These are phyloP conservation scores for Oryza rufipogon DNA, from an alignment of 176 grass and related monocot species.

Conservation along the genomic window DNA sequence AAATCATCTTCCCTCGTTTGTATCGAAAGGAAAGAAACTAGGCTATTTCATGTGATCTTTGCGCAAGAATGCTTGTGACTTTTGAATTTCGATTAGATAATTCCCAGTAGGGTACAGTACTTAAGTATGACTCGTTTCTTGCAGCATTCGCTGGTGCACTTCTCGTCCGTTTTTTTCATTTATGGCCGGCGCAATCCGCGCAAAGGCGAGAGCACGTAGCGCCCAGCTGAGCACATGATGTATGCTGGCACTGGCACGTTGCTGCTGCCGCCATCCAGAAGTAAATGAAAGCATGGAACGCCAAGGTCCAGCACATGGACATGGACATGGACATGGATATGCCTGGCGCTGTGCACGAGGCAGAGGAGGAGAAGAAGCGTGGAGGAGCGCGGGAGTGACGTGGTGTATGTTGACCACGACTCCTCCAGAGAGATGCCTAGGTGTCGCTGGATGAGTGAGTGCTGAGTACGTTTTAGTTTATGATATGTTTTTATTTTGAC, in stretches of 20 bases:
- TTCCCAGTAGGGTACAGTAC: not conserved
- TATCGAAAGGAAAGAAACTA: not conserved
- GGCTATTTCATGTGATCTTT: not conserved
- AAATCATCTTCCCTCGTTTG: not conserved
- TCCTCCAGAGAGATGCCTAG: not conserved
- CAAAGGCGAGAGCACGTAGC: too few species aligned
- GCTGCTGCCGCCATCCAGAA: not conserved
- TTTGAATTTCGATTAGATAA: not conserved
- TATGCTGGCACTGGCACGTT: too few species aligned
- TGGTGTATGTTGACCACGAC: not conserved
- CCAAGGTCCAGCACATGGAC: not conserved
- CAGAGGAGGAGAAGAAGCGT: not conserved
- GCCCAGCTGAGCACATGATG: not conserved
- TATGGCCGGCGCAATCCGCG: not conserved
- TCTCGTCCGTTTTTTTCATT: not conserved
- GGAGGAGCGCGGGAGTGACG: not conserved
- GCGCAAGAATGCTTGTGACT: not conserved
- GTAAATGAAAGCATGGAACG: not conserved
- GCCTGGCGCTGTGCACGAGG: not conserved
- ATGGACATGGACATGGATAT: not conserved
- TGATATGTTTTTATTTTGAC: too few species aligned
- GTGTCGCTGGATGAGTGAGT: not conserved
- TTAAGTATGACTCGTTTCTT: not conserved
- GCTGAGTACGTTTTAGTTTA: too few species aligned
- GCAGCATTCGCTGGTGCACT: not conserved